These are phyloP conservation scores for Heteromeles arbutifolia DNA, from an alignment of 306 rosid species.

Conservation along the genomic window DNA sequence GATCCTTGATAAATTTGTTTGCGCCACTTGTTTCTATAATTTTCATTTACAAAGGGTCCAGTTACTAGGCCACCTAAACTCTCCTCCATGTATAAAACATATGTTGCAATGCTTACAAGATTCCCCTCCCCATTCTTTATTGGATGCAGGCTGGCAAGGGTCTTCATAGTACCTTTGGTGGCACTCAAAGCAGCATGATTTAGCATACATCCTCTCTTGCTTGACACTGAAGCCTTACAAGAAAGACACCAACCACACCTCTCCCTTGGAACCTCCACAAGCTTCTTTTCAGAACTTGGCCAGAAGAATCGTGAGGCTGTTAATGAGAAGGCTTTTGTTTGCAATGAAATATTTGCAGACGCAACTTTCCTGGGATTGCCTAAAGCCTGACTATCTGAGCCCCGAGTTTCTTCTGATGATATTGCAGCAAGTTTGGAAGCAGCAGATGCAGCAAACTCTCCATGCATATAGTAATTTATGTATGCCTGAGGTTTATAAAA, in stretches of 20 bases:
- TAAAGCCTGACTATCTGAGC: slow-evolving; percentile 42
- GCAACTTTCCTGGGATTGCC: slow-evolving; percentile 54
- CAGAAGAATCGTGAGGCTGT: slow-evolving; percentile 88
- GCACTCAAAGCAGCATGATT: slow-evolving; percentile 85
- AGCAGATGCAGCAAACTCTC: slow-evolving; percentile 96
- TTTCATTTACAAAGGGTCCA: slow-evolving; percentile 69
- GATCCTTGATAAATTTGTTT: slow-evolving; percentile 59
- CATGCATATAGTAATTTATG: slow-evolving; percentile 76
- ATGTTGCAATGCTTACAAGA: slow-evolving; percentile 70
- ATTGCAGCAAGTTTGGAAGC: slow-evolving; percentile 62
- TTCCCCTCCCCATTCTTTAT: slow-evolving; percentile 71
- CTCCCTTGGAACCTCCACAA: slow-evolving; percentile 93
- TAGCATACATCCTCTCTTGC: slow-evolving; percentile 98
- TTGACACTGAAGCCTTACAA: slow-evolving; percentile 64
- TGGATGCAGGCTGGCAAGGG: slow-evolving; percentile 54
- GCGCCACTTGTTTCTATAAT: slow-evolving; percentile 64
- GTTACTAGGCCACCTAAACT: slow-evolving; percentile 60
- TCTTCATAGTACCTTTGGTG: slow-evolving; percentile 77
- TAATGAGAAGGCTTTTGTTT: slow-evolving; percentile 80
- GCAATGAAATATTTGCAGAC: slow-evolving; percentile 50
- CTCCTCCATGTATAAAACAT: slow-evolving; percentile 76
- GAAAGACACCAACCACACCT: slow-evolving; percentile 99
- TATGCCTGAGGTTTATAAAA: slow-evolving; percentile 62
- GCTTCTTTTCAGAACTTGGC: slow-evolving; percentile 92
- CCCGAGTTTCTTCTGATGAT: slow-evolving; percentile 72